Conservation (phyloP, 495 filamentous ascomycete genomes). For the Pseudevernia furfuracea region DNA sequence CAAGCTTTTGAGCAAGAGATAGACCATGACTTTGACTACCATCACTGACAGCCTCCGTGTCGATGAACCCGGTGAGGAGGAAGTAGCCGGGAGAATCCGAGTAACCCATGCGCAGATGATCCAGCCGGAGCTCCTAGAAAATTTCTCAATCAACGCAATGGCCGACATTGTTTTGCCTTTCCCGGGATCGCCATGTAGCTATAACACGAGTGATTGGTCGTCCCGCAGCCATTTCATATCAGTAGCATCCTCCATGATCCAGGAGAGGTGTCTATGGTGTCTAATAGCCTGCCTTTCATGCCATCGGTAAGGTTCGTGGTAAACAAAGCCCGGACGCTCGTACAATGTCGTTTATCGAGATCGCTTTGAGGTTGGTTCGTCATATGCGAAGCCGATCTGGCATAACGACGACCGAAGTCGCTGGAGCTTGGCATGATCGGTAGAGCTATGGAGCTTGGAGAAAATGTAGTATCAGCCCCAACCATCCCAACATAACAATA, state of each 20-base stretch:
- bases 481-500: too few species aligned
- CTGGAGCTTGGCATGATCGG: too few species aligned
- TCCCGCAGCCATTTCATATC: not conserved
- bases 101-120: not conserved
- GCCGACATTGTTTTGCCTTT: slow-evolving; percentile 1
- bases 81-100: slow-evolving; percentile 44
- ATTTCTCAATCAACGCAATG: not conserved
- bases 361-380: too few species aligned
- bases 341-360: not conserved
- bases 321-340: not conserved
- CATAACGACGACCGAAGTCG: too few species aligned
- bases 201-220: not conserved
- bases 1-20: slow-evolving; percentile 67
- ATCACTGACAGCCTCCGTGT: slow-evolving; percentile 40
- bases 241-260: not conserved
- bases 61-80: slow-evolving; percentile 74
- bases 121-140: not conserved
- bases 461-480: not conserved
- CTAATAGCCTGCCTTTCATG: not conserved
- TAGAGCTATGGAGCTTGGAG: not conserved
- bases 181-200: not conserved
- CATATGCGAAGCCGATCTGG: too few species aligned
- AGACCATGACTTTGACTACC: slow-evolving; percentile 32
- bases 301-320: not conserved
- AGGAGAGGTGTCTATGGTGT: not conserved